These are phyloP conservation scores for Trichoderma orchidacearum DNA, from an alignment of 495 filamentous ascomycete genomes.

Conservation along the genomic window DNA sequence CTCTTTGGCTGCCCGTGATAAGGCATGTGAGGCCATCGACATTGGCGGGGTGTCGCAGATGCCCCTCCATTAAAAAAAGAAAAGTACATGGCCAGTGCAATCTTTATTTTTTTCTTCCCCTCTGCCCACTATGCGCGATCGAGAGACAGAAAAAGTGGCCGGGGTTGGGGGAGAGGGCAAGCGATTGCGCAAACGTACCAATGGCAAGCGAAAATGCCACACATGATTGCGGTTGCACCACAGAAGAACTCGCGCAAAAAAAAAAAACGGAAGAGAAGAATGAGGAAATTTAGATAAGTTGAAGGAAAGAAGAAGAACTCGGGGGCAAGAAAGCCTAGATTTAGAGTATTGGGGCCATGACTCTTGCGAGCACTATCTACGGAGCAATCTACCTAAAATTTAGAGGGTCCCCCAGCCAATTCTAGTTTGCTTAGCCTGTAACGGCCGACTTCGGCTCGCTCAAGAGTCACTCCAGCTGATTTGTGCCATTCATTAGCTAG, in stretches of 20 bases:
- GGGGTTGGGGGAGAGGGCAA: too few species aligned
- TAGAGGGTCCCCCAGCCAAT: neutral
- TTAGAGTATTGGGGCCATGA: neutral
- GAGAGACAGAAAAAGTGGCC: neutral
- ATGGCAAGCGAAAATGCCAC: conserved; percentile 93
- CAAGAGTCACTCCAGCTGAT: neutral
- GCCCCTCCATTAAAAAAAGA: conserved; percentile 3
- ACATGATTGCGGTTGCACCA: conserved; percentile 27
- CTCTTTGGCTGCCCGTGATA: conserved; percentile 8
- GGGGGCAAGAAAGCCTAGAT: too few species aligned
- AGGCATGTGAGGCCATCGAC: too few species aligned
- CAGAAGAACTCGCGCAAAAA: neutral
- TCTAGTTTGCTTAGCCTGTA: neutral
- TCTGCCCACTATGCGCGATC: neutral
- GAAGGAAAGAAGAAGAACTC: neutral
- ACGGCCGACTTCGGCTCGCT: neutral
- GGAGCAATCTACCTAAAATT: neutral
- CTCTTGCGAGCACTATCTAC: too few species aligned
- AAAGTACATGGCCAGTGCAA: neutral
- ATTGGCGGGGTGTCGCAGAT: neutral
- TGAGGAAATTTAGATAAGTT: neutral
- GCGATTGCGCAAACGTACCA: conserved; percentile 60
- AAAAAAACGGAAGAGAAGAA: neutral
- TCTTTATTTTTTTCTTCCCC: neutral
- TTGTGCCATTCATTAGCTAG: too few species aligned